A percentile compares a stretch with the other conserved stretches of the same genome.
These are phyloP conservation scores for Diplogelasinospora grovesii DNA, from an alignment of 495 filamentous ascomycete species.

Conservation along the genomic window DNA sequence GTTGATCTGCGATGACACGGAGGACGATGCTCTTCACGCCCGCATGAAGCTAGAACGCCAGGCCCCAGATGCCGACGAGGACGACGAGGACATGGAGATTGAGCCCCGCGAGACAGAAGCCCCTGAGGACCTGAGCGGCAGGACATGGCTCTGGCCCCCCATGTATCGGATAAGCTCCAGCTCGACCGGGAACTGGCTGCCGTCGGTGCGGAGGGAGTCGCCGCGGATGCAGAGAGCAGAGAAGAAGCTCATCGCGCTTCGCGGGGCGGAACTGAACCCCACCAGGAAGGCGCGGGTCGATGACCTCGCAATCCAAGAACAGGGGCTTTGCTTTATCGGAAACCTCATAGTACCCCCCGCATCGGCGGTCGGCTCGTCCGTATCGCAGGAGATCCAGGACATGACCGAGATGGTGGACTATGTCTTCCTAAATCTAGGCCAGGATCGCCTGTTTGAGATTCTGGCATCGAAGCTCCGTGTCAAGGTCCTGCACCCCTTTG, in stretches of 20 bases:
- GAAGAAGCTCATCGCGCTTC: constrained; percentile 42
- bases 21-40: constrained; percentile 39
- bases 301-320: constrained; percentile 80
- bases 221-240: constrained; percentile 39
- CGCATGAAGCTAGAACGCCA: constrained; percentile 27
- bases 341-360: constrained; percentile 63
- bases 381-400: no score
- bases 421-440: constrained; percentile 68
- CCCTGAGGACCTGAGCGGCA: no score
- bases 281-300: constrained; percentile 60
- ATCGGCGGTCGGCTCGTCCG: no score
- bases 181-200: background rate
- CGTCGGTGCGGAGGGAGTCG: constrained; percentile 9
- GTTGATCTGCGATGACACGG: constrained; percentile 56
- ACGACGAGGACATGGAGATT: constrained; percentile 61
- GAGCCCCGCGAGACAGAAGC: constrained; percentile 30
- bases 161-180: constrained; percentile 6
- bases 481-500: constrained; percentile 42
- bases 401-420: constrained; percentile 72
- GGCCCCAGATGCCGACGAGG: constrained; percentile 35
- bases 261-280: constrained; percentile 50
- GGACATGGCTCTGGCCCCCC: constrained; percentile 21
- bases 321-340: constrained; percentile 77
- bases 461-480: constrained; percentile 64
- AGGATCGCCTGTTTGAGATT: constrained; percentile 68